Evolutionary conservation across 1,284 basidiomycete genomes (phyloP).

Genomic region (Coniferiporia weirii): DNA sequence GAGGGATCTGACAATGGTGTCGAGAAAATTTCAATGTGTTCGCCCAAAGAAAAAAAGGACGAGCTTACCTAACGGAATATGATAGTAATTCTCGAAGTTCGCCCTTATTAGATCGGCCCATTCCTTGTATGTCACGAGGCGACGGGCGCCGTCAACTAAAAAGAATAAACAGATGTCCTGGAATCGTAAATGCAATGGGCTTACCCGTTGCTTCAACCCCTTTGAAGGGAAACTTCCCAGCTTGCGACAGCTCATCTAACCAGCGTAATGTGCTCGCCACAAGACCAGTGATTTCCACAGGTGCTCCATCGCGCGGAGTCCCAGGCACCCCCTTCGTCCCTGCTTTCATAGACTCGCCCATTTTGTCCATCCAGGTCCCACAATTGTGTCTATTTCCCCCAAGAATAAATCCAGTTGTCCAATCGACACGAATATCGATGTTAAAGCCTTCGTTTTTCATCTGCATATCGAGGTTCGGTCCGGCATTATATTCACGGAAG

Average conservation of each 20-base stretch:
- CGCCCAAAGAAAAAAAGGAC: neutral
- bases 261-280: slow-evolving; percentile 91
- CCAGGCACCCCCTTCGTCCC: slow-evolving; percentile 93
- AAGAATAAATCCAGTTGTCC: slow-evolving; percentile 86
- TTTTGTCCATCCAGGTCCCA: slow-evolving; percentile 98
- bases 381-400: slow-evolving; percentile 86
- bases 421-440: slow-evolving; percentile 91
- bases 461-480: slow-evolving; percentile 91
- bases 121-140: slow-evolving; percentile 81
- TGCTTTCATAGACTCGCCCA: slow-evolving; percentile 87
- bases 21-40: neutral
- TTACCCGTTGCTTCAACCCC: slow-evolving; percentile 79
- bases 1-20: slow-evolving; percentile 48
- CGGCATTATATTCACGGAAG: slow-evolving; percentile 96
- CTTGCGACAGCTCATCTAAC: slow-evolving; percentile 64
- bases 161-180: neutral
- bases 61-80: slow-evolving; percentile 73
- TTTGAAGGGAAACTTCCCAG: slow-evolving; percentile 82
- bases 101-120: slow-evolving; percentile 84
- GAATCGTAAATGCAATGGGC: slow-evolving; percentile 28
- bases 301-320: slow-evolving; percentile 92
- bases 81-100: slow-evolving; percentile 89
- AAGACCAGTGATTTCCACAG: slow-evolving; percentile 92
- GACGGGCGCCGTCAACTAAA: slow-evolving; percentile 68
- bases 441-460: slow-evolving; percentile 94